A percentile compares a stretch with the other conserved stretches of the same genome.
phyloP scores from a whole-genome alignment of 768 basidiomycete genomes.

The Tulasnella sp. region DNA sequence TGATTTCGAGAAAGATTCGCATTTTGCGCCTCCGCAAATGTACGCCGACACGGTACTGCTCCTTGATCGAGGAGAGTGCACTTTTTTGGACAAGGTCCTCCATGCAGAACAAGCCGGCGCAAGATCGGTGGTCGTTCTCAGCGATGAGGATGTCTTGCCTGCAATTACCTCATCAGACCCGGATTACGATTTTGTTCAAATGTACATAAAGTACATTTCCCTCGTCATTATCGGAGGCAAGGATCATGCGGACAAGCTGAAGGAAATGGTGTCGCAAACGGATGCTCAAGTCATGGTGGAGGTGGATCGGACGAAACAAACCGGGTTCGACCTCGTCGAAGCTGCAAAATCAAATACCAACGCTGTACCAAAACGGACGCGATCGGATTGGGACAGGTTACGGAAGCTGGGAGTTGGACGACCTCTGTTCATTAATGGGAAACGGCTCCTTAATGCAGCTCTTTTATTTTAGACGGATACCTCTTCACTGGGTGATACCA shows the following conservation, averaged over 20 bases:
- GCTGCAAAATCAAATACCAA: conserved; percentile 23
- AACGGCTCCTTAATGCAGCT: conserved; percentile 68
- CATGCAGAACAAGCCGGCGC: conserved; percentile 4
- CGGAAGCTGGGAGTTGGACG: conserved; percentile 21
- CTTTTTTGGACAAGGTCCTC: conserved; percentile 6
- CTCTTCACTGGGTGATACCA: neutral
- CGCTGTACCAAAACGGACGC: conserved; percentile 20
- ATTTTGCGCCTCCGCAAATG: neutral
- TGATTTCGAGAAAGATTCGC: neutral
- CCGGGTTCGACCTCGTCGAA: conserved; percentile 23
- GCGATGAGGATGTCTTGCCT: neutral
- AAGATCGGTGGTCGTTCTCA: conserved; percentile 7
- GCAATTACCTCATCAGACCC: neutral
- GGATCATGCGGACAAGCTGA: conserved; percentile 50
- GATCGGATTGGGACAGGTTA: conserved; percentile 27
- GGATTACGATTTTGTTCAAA: neutral
- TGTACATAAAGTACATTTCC: conserved; percentile 6
- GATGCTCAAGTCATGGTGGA: conserved; percentile 39
- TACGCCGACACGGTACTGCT: conserved; percentile 2
- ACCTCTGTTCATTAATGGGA: conserved; percentile 61
- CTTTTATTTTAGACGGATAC: conserved; percentile 42
- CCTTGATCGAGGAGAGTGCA: conserved; percentile 9
- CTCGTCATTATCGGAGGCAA: conserved; percentile 7
- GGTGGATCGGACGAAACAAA: conserved; percentile 26
- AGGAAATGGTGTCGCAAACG: conserved; percentile 31